Percentiles rank a stretch among this genome's conserved stretches.
Conservation (phyloP, 2,329 filamentous ascomycete genomes). For the Sporothrix inflata region DNA sequence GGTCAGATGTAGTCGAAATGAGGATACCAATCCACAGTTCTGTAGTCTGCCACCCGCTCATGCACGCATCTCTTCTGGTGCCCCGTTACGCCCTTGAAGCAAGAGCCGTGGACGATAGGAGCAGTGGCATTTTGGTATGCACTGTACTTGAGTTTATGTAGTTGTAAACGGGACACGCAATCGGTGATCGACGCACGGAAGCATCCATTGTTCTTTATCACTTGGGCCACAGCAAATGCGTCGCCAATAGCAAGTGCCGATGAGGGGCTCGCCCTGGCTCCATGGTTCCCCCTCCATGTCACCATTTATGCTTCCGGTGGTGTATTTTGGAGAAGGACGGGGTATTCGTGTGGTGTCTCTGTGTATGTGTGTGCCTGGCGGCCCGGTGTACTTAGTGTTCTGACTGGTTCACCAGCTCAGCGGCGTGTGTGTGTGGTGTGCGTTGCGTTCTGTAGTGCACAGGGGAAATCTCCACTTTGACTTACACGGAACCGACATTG, state of each 20-base stretch:
- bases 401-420: not conserved
- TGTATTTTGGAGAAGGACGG: not conserved
- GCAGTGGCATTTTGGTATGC: too few relatives aligned
- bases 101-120: too few relatives aligned
- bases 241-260: slow-evolving; percentile 3
- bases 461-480: not conserved
- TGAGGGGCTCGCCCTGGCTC: not conserved
- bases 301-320: slow-evolving; percentile 13
- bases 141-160: too few relatives aligned
- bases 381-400: not conserved
- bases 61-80: too few relatives aligned
- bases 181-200: not conserved
- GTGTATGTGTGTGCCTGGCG: not conserved
- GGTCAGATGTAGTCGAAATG: too few relatives aligned
- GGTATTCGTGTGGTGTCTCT: not conserved
- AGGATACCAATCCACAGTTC: too few relatives aligned
- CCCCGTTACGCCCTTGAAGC: too few relatives aligned
- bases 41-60: too few relatives aligned
- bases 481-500: not conserved
- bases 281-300: slow-evolving; percentile 10
- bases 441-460: too few relatives aligned
- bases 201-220: not conserved
- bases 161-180: too few relatives aligned
- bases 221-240: too few relatives aligned
- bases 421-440: too few relatives aligned